Percentiles rank a stretch among this genome's conserved stretches.
phyloP scores from a whole-genome alignment of 257 asterid species.

The Fraxinus americana region DNA sequence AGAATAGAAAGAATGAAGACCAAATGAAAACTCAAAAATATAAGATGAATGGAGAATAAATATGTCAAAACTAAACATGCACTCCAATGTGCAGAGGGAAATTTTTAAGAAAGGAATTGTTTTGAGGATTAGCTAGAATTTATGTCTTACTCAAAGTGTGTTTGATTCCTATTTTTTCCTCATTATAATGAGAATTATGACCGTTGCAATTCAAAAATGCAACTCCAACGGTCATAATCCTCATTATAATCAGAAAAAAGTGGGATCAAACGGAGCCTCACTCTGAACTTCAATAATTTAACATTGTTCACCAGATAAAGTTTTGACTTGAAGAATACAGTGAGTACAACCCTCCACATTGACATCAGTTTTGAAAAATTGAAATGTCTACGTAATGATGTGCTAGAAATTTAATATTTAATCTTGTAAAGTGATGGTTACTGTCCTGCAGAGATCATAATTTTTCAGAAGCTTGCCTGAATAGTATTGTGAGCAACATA shows the following conservation, averaged over 20 bases:
- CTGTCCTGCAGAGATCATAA: conserved; percentile 8
- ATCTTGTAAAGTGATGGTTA: background rate
- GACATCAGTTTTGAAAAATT: background rate
- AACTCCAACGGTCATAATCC: no score
- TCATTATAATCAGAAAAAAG: no score
- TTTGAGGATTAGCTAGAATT: background rate
- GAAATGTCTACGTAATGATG: background rate
- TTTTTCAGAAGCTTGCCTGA: conserved; percentile 47
- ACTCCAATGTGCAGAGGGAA: background rate
- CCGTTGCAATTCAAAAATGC: no score
- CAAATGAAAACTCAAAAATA: no score
- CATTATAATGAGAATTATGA: no score
- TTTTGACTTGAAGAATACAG: background rate
- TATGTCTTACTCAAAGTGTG: background rate
- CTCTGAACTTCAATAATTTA: background rate
- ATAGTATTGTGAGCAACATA: conserved; percentile 82
- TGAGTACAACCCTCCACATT: background rate
- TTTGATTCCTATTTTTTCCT: no score
- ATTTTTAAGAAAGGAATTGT: background rate
- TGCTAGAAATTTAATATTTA: no score
- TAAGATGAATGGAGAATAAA: no score
- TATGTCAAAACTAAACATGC: no score
- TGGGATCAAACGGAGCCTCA: no score
- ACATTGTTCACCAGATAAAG: background rate
- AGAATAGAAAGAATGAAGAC: no score